Evolutionary conservation across 306 rosid species (phyloP).

Genomic region (Cucurbita maxima): DNA sequence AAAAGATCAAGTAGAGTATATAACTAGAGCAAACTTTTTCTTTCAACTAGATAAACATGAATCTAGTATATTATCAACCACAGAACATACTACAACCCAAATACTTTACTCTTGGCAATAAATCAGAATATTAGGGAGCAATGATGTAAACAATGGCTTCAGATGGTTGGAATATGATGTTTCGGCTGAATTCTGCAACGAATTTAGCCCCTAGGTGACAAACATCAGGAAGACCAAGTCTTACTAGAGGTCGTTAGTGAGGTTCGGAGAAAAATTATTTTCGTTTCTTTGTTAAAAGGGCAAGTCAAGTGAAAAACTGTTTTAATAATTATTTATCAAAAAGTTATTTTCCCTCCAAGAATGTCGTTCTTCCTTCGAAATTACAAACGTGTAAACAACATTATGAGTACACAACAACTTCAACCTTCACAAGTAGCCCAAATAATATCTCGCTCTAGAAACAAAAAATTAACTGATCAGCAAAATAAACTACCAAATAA

Average conservation of each 20-base stretch:
- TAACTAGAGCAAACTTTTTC: background rate
- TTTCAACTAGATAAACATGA: background rate
- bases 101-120: background rate
- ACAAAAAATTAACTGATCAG: background rate
- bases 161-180: background rate
- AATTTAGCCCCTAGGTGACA: background rate
- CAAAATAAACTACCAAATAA: background rate
- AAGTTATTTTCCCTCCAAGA: background rate
- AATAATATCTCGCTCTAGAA: background rate
- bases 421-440: background rate
- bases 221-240: background rate
- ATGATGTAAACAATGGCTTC: background rate
- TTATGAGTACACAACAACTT: background rate
- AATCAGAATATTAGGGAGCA: background rate
- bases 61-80: background rate
- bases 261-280: background rate
- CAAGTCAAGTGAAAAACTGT: background rate
- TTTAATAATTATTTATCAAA: background rate
- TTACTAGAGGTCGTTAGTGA: background rate
- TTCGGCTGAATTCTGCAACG: background rate
- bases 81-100: background rate
- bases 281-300: background rate
- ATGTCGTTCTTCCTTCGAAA: background rate
- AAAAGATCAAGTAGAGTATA: background rate
- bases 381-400: background rate